Base-by-base conservation (phyloP, 2,329 filamentous ascomycete genomes). In the Alternaria gaisen region DNA sequence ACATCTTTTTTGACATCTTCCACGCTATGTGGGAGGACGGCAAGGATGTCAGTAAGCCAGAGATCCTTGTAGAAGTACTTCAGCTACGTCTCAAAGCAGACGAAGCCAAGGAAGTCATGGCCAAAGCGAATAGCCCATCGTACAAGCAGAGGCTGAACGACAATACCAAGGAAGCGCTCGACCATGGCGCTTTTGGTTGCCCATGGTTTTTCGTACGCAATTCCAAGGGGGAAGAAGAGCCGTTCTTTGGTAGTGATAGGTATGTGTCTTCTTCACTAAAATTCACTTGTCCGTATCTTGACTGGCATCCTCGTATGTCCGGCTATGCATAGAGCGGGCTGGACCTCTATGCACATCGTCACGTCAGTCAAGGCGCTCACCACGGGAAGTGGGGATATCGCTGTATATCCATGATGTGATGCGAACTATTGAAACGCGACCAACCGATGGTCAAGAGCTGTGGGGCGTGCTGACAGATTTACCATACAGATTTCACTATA, bases 181-280 rank as follows among this genome's bases (percentile, higher is more conserved):
- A 86, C 38, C 81, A 80, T 51, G 91, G 91, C 0, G 91, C 91
- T 0, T 94, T 91, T 77, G 92, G 92, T 0, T 87, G 88, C 51
- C 92, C 92, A 1, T 94, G 91, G 91, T 82, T 91, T 61, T 89
- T 88, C 85, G 91, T 88, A 3, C 83, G 82, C 18, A 87, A 90
- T 68, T 75, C 72, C 2, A 76, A 84, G 63, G 89, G 89, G 0
- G 76, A 83, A 57, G 83, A 83, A 50, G 88, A 91, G 79, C 86
- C 89, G 0, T 92, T 93, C 74, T 94, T 94, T 77, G 91, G 91
- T 3, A 93, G 90, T 78, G 91, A 94, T 79, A 81, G 87, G 86
- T 84, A 73, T 61, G 78, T 78, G 51, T 41, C 34, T 24, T 26
- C 22, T 56, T 20, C 26, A 43, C 28, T 32, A 26, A 32, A 20